Base-by-base conservation (phyloP, 2,329 filamentous ascomycete species). In the Emergomyces orientalis region DNA sequence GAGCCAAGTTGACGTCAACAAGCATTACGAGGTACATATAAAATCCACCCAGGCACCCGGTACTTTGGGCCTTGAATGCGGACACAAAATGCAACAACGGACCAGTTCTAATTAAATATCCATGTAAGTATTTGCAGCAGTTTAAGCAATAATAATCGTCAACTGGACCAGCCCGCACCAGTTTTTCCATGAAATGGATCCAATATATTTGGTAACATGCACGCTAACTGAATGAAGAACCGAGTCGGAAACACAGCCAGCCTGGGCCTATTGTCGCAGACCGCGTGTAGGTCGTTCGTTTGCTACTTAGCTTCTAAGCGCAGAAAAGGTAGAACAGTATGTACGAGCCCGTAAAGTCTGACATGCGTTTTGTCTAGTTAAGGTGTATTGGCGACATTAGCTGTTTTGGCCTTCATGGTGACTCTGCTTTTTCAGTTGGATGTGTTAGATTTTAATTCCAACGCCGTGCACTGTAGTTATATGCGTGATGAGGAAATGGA, bases 381-480 rank as follows among this genome's bases (percentile, higher is more conserved):
- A 22, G 30, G 25, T 14, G 30, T 37, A 57, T 41, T 17, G 54
- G 34, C 19, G 54, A 39, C 9, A n/a, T 56, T 56, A 14, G 52
- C 19, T 32, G 52, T 34, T 55, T n/a, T n/a, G 49, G 8, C 14
- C 5, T 25, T 52, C 22, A 2, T n/a, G 7, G 41, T 39, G 19
- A n/a, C n/a, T n/a, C n/a, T 45, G 25, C 4, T 11, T 17, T 7
- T 32, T 59, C 14, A 32, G 34, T 22, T 47, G 22, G 56, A 30
- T 43, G 27, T 59, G 56, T 45, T 47, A 14, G 56, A 59, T 59
- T 59, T 59, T 45, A 59, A 59, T 59, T 32, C 39, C 39, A 32
- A 59, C 56, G 39, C 47, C 30, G 22, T 14, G 19, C 39, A 4
- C n/a, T 32, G 27, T n/a, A 37, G 32, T 14, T 56, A 56, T 13